Base-by-base conservation (phyloP, 352 stramenopile species). In the Globisporangium alternatum region DNA sequence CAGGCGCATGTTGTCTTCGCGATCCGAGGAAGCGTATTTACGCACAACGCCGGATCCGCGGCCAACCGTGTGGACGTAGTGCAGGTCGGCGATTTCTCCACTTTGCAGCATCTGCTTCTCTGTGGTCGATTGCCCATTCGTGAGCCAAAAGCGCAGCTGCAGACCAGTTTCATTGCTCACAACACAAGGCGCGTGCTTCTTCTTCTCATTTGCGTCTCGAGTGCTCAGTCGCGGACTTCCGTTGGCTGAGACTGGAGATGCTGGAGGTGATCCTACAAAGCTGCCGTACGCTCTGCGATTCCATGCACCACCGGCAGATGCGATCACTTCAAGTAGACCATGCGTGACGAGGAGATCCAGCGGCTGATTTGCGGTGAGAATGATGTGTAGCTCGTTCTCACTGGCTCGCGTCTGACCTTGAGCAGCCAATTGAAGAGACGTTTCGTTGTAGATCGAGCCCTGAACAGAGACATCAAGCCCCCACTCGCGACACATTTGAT, bases 401-500 rank as follows among this genome's bases (percentile, higher is more conserved):
- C 48, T 76, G 64, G 43, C 71, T 71, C 1, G 56, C 60, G 28
- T 33, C 39, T 44, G 49, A 21, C 39, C 45, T 19, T 68, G 60
- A 22, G 47, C 55, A 17, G n/a, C 47, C 43, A 48, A 17, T 22
- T 49, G 22, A 8, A 21, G 4, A 37, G 62, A 15, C 17, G 22
- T 53, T 37, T 56, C 57, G 28, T 48, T 51, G 33, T 71, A 68
- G 25, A 80, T 73, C 1, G 72, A 68, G 9, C 84, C 84, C 55
- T 93, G 84, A 1, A 92, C 66, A 3, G 86, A 88, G 8, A 86
- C 62, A 25, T 91, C 82, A 5, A 95, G 63, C 13, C 72, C 73
- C 86, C 86, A 95, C 48, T 93, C 84, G 2, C 78, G 79, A 33
- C 84, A 90, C 81, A 95, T 86, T 19, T 84, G 80, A 51, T 95